Evolutionary conservation across 345 rosid species (phyloP).

Genomic region (Brassica napus): Da-Ae NC_063438.1:2025501-2026000

Average conservation of each 20-base stretch:
- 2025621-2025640: constrained; percentile 56
- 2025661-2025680: constrained; percentile 48
- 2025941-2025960: constrained; percentile 46
- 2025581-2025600: constrained; percentile 22
- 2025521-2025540: constrained; percentile 37
- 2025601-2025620: constrained; percentile 36
- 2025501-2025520: constrained; percentile 36
- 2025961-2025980: constrained; percentile 39
- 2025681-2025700: constrained; percentile 23
- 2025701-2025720: constrained; percentile 40
- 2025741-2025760: constrained; percentile 9
- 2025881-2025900: constrained; percentile 35
- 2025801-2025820: constrained; percentile 28
- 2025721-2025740: constrained; percentile 24
- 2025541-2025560: constrained; percentile 36
- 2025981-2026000: constrained; percentile 53
- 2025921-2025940: constrained; percentile 40
- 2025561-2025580: constrained; percentile 41
- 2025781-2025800: not conserved
- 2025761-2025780: not conserved
- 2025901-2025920: constrained; percentile 34
- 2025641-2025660: constrained; percentile 38
- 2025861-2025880: constrained; percentile 29
- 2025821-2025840: constrained; percentile 1
- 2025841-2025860: constrained; percentile 41